Base-by-base conservation (phyloP, 2,329 filamentous ascomycete genomes). In the Rhynchosporium agropyri region DNA sequence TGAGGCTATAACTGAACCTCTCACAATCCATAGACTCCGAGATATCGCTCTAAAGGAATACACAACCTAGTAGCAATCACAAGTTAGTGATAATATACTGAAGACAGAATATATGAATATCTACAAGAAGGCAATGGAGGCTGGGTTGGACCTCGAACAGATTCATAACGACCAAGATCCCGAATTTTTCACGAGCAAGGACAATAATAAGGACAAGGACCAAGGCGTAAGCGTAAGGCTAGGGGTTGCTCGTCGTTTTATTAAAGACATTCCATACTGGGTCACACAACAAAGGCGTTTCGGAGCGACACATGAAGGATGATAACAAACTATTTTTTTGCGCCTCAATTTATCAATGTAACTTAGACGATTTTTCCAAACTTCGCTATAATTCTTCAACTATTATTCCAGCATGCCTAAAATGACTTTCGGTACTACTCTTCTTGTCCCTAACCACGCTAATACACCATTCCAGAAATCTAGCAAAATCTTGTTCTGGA, bases 191-290 rank as follows among this genome's bases (percentile, higher is more conserved):
- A 67, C 72, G 48, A 58, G 70, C 33, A 67, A 67, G 46, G 73
- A 43, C n/a, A 43, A 43, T 43, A 12, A 43, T 43, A 43, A 43
- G n/a, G 10, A 43, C 10, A 43, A 43, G 40, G 10, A 43, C 10
- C 12, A 43, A 43, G 10, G 10, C 40, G 4, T 43, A 43, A 43
- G 71, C 4, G 63, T 77, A 31, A 75, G 73, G 61, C 64, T 59
- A 31, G 72, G 73, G 13, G 61, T 72, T 66, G 73, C 73, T n/a
- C 63, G 65, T n/a, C 69, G 70, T 31, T 73, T 75, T 63, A 67
- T 76, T 20, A 59, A 62, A 48, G 73, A 76, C 60, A 76, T 77
- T 50, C 26, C 65, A 28, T 12, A 62, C 36, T 71, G 63, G 67
- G 63, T 63, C 10, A 60, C 65, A 56, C 4, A 61, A 55, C 49